These are phyloP conservation scores for Didymella pomorum DNA, from an alignment of 2,329 filamentous ascomycete species.

Conservation along the genomic window DNA sequence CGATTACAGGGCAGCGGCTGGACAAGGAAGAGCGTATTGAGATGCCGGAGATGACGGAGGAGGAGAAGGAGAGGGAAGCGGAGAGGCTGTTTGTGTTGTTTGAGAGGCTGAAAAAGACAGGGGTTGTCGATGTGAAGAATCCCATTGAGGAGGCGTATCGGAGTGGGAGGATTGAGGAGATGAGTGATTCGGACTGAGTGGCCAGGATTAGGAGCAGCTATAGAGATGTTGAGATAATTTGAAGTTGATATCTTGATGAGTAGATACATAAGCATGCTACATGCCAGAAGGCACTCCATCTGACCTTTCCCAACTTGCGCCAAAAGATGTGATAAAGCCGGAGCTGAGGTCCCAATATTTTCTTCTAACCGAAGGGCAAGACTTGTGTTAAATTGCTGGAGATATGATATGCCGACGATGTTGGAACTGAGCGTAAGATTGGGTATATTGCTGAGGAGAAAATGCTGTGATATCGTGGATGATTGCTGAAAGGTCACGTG, in stretches of 20 bases:
- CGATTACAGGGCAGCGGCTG: slow-evolving; percentile 84
- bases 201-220: background rate
- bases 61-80: slow-evolving; percentile 91
- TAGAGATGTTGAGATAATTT: background rate
- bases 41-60: slow-evolving; percentile 79
- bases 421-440: background rate
- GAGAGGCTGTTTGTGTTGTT: slow-evolving; percentile 90
- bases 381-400: no score
- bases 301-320: background rate
- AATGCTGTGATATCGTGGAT: background rate
- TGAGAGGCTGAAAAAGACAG: slow-evolving; percentile 78
- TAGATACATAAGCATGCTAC: background rate
- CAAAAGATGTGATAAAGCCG: background rate
- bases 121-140: slow-evolving; percentile 79
- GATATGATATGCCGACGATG: background rate
- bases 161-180: slow-evolving; percentile 74
- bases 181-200: slow-evolving; percentile 60
- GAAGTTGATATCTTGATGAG: background rate
- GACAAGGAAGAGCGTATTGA: slow-evolving; percentile 70
- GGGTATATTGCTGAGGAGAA: slow-evolving; percentile 2
- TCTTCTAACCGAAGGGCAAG: no score
- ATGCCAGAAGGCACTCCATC: background rate
- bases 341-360: no score
- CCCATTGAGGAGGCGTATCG: slow-evolving; percentile 75
- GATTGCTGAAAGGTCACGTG: no score